A percentile compares a stretch with the other conserved stretches of the same genome.
Evolutionary conservation across 805 yeast genomes (phyloP).

Genomic region (Zygosaccharomyces bailii): DNA sequence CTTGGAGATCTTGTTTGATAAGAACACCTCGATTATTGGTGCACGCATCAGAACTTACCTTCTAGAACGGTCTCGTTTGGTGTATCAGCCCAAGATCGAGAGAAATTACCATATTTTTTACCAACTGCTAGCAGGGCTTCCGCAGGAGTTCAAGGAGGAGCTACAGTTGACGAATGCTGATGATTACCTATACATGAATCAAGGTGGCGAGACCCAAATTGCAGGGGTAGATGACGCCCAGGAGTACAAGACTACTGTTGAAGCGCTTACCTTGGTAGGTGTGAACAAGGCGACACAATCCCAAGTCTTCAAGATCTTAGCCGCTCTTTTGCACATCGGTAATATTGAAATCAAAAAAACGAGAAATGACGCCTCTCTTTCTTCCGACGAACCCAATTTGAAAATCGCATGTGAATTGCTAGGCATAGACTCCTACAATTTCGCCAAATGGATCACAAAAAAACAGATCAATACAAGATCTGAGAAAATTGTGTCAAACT

Average conservation of each 20-base stretch:
- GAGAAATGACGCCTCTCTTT: slow-evolving; percentile 74
- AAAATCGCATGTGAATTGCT: slow-evolving; percentile 79
- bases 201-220: slow-evolving; percentile 75
- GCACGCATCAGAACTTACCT: slow-evolving; percentile 91
- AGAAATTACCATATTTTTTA: slow-evolving; percentile 95
- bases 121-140: slow-evolving; percentile 76
- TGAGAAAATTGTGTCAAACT: slow-evolving; percentile 82
- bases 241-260: slow-evolving; percentile 72
- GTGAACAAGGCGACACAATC: slow-evolving; percentile 56
- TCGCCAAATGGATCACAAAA: slow-evolving; percentile 90
- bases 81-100: slow-evolving; percentile 83
- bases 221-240: slow-evolving; percentile 75
- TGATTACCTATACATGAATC: slow-evolving; percentile 79
- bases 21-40: slow-evolving; percentile 78
- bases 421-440: slow-evolving; percentile 68
- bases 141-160: slow-evolving; percentile 46
- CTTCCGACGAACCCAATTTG: slow-evolving; percentile 83
- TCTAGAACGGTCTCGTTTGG: slow-evolving; percentile 89
- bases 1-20: slow-evolving; percentile 81
- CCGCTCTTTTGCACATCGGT: slow-evolving; percentile 90
- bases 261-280: slow-evolving; percentile 78
- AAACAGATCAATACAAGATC: slow-evolving; percentile 91
- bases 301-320: slow-evolving; percentile 71
- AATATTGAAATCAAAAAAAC: slow-evolving; percentile 85
- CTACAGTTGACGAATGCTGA: slow-evolving; percentile 62